Evolutionary conservation across 805 yeast species (phyloP).

Genomic region (Kuraishia ogatae): DNA sequence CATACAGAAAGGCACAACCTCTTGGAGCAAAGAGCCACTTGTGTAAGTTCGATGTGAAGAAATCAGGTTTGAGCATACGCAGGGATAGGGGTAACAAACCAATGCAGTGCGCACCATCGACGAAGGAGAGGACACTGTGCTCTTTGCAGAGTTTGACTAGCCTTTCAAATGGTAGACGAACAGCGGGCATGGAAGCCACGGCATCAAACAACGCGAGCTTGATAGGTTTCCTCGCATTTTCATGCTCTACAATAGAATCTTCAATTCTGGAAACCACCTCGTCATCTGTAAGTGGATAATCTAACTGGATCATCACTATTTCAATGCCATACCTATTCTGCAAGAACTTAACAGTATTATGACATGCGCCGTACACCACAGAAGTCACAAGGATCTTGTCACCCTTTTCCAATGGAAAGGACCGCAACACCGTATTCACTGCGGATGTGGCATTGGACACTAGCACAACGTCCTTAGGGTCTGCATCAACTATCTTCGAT

Average conservation of each 20-base stretch:
- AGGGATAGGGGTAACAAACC: slow-evolving; percentile 44
- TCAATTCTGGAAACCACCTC: slow-evolving; percentile 28
- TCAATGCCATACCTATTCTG: slow-evolving; percentile 23
- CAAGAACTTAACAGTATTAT: slow-evolving; percentile 38
- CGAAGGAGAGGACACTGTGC: slow-evolving; percentile 39
- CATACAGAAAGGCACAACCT: slow-evolving; percentile 52
- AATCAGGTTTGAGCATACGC: slow-evolving; percentile 42
- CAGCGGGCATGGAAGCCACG: slow-evolving; percentile 59
- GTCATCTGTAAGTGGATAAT: slow-evolving; percentile 35
- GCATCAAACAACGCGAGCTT: slow-evolving; percentile 46
- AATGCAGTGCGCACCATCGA: slow-evolving; percentile 69
- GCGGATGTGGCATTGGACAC: slow-evolving; percentile 55
- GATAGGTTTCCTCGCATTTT: slow-evolving; percentile 13
- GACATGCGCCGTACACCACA: slow-evolving; percentile 47
- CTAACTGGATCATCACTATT: slow-evolving; percentile 27
- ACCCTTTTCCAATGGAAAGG: slow-evolving; percentile 39
- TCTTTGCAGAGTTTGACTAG: slow-evolving; percentile 36
- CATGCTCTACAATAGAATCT: slow-evolving; percentile 15
- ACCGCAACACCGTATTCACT: slow-evolving; percentile 46
- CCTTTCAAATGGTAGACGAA: slow-evolving; percentile 43
- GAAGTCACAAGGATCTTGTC: slow-evolving; percentile 42
- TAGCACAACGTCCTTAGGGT: slow-evolving; percentile 39
- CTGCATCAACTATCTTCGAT: slow-evolving; percentile 37
- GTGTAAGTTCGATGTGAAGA: slow-evolving; percentile 54
- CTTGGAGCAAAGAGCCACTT: slow-evolving; percentile 60